Base-by-base conservation (phyloP, 2,329 filamentous ascomycete species). In the Tricladium varicosporioides region DNA sequence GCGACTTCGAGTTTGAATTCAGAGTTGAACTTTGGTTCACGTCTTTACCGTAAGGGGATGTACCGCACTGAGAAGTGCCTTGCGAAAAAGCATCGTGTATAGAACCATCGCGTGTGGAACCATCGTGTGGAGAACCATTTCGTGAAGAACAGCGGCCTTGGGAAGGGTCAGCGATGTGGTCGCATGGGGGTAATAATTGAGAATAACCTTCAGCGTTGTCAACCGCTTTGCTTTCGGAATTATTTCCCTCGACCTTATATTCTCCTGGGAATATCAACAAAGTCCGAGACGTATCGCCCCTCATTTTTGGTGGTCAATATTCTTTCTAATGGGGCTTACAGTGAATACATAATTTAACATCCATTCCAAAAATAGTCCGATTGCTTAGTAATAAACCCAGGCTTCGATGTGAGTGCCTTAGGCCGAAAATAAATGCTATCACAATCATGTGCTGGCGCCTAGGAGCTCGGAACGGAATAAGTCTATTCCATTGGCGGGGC, bases 11-110 rank as follows among this genome's bases (percentile, higher is more conserved):
- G 32, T 54, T 14, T 48, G 51, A 54, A 15, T 44, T 54, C 32
- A 47, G 43, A 14, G 51, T 48, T 27, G 51, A 54, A n/a, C 14
- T 48, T 54, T 54, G 51, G 46, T 43, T 54, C n/a, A 31, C 22
- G n/a, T 48, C 51, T n/a, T 22, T 48, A 54, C 43, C 44, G 32
- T 13, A 36, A 48, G 51, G 15, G 18, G 27, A 40, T 48, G 43
- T 54, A 44, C 44, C 44, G 44, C 32, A 19, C n/a, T 43, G 18
- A 54, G 51, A 33, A 48, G 51, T 15, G 32, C 47, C 31, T 31
- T 31, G 32, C 16, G 43, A 44, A 54, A 44, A 36, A 13, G 32
- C 19, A 32, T 31, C 31, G 44, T 15, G 44, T 40, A 44, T 31
- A 42, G 51, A 54, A 54, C 42, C 14, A 13, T 15, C 44, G 43